Base-by-base conservation (phyloP, 2,329 filamentous ascomycete species). In the Parastagonospora avenae region DNA sequence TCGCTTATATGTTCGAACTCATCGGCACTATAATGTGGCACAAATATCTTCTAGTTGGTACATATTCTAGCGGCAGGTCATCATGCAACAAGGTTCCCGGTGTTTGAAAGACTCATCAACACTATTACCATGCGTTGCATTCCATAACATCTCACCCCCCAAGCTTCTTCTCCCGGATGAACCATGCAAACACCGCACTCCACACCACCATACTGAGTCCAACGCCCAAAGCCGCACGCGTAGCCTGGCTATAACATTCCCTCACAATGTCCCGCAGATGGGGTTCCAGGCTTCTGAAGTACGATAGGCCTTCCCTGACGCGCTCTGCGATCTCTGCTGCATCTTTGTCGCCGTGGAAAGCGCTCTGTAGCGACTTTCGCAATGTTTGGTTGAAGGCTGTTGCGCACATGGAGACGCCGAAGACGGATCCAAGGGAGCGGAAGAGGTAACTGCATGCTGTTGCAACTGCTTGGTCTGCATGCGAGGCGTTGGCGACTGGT, bases 361-460 rank as follows among this genome's bases (percentile, higher is more conserved):
- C 77, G 1, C 70, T 63, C 2, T 77, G 76, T 4, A 93, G 77
- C 40, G 82, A 77, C 2, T 75, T 76, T 12, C 88, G 79, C 15
- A 93, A 77, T 2, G 80, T 79, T 64, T 89, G 85, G 67, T 93
- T 91, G 39, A 91, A 82, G 7, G 90, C 80, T 1, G 88, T 89
- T 1, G 88, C 85, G 43, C 83, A 83, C 50, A 90, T 76, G n/a
- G 87, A 88, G 48, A 92, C 79, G 9, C 89, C 83, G 33, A 85
- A 80, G 8, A 85, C 83, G 12, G 80, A 82, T 9, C 85, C 90
- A 0, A 92, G 78, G 1, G 87, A 88, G 33, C 90, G 85, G 78
- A 93, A 93, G 19, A 93, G 83, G 73, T 93, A 93, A 15, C 86
- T 89, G 70, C 88, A 91, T 7, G 90, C 90, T 12, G 90, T 89